Evolutionary conservation across 331 rosid genomes (phyloP), one percentile per base, ranked within the genome.

Genomic region (Phaseolus coccineus): DNA sequence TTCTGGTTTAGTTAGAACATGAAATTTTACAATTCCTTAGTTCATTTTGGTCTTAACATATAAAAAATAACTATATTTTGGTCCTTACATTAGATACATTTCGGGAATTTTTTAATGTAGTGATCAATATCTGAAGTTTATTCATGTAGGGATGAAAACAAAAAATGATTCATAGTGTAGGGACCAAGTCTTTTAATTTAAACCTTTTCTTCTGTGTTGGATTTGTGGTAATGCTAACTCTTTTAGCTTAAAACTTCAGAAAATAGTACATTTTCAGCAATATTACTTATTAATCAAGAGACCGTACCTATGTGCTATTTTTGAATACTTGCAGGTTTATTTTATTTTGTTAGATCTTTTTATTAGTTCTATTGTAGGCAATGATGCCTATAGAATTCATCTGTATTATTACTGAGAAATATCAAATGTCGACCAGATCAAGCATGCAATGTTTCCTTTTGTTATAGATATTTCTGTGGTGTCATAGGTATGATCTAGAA

Each of bases 381-480:
- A 37, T 72, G 42, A 14, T 28, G 62, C 67, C 55, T 24, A 57
- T 69, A 40, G 19, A 27, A 30, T 61, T 37, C 61, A 72, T 33
- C 44, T 50, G 75, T 30, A 51, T 8, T 50, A 37, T 65, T 22
- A 50, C 72, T 13, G 47, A 46, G 44, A 56, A 46, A 59, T 64
- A 42, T 44, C 67, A 19, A 51, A 37, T 53, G 61, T 31, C 44
- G 28, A 56, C 39, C 35, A 24, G 56, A 65, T 51, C 30, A 35
- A 27, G 28, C 10, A 14, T 28, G 58, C 68, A 39, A 82, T 69
- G 64, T 11, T 59, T 57, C 67, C 52, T 70, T 76, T 62, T 82
- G 75, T 30, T 71, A 51, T 69, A 81, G 52, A 70, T 67, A 19
- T 77, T 3, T 70, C 69, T 58, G 58, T 75, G 63, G 52, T 58